Evolutionary conservation across 208 protist genomes (phyloP), one percentile per base, ranked within the genome.

Genomic region (Wallacemonas sp.): DNA sequence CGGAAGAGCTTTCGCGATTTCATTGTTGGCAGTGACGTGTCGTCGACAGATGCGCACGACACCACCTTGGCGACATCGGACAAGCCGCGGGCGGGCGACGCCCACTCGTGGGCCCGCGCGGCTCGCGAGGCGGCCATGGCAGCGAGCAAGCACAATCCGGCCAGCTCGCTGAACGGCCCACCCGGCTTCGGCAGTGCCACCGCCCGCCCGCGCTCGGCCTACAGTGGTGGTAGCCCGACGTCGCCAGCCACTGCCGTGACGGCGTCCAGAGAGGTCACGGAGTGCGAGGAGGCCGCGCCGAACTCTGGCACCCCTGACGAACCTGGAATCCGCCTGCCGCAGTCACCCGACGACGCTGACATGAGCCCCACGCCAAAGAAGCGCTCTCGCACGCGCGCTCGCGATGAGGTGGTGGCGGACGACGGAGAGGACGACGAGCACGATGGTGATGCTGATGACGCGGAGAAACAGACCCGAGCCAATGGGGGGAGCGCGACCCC

Each of bases 331-430:
- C 48, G 57, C 47, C 33, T 54, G 48, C 73, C 65, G 2, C 17
- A 14, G 16, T 34, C 49, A 2, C 55, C 46, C 16, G 56, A 72
- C 49, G 54, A 46, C 24, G 55, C 72, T 24, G 71, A 85, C 58
- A 21, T 71, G 24, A 81, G 74, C 11, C 80, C 76, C 11, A 82
- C 80, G 4, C 80, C 80, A 27, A 86, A 81, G 76, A 74, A 82
- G 56, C 80, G 80, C n/a, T 86, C 80, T 39, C 81, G 72, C 60
- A 86, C 80, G 55, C 75, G 67, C 21, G 69, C 76, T 33, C 71
- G 64, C 30, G 32, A 41, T 24, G 52, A 58, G 14, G 48, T 36
- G 27, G 27, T 23, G 11, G 6, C 5, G 23, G 48, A 14, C 8
- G 14, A 24, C 6, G 19, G 6, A 23, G 19, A 23, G 14, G 44